A percentile compares a stretch with the other conserved stretches of the same genome.
Conservation (phyloP, 306 rosid genomes). For the Senna tora region DNA sequence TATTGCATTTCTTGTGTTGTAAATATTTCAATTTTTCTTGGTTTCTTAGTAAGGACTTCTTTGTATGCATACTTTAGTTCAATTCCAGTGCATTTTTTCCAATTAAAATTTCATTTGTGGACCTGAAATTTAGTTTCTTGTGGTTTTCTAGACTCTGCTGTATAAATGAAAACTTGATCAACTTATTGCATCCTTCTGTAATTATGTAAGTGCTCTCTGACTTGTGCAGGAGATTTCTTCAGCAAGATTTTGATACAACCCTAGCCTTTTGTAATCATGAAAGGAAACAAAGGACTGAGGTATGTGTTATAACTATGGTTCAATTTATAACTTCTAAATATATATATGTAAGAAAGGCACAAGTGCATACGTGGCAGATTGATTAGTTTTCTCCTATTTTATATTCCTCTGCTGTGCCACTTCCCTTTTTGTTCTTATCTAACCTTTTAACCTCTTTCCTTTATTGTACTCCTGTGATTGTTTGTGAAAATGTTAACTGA, state of each 20-base stretch:
- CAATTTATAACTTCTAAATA: not conserved
- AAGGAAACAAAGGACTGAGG: conserved; percentile 95
- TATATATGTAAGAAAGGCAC: not conserved
- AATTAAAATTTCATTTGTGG: conserved; percentile 20
- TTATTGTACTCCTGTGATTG: not conserved
- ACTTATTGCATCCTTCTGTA: conserved; percentile 9
- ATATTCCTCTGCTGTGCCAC: not conserved
- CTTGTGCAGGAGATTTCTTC: conserved; percentile 87
- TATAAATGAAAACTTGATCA: conserved; percentile 22
- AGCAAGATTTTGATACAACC: conserved; percentile 94
- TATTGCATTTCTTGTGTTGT: not conserved
- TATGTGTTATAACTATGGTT: conserved; percentile 34
- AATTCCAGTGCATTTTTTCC: not conserved
- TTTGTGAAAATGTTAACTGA: not conserved
- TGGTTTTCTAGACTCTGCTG: not conserved
- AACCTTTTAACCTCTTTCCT: not conserved
- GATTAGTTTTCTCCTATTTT: not conserved
- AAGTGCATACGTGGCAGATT: not conserved
- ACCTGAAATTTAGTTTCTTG: conserved; percentile 5
- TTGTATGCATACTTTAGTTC: not conserved
- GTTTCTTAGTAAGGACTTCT: conserved; percentile 8
- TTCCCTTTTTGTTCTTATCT: not conserved
- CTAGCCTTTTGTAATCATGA: conserved; percentile 89
- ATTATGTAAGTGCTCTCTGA: conserved; percentile 4
- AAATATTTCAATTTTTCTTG: conserved; percentile 6